Evolutionary conservation across 768 basidiomycete species (phyloP).

Genomic region (Chlorophyllum brunneum): DNA sequence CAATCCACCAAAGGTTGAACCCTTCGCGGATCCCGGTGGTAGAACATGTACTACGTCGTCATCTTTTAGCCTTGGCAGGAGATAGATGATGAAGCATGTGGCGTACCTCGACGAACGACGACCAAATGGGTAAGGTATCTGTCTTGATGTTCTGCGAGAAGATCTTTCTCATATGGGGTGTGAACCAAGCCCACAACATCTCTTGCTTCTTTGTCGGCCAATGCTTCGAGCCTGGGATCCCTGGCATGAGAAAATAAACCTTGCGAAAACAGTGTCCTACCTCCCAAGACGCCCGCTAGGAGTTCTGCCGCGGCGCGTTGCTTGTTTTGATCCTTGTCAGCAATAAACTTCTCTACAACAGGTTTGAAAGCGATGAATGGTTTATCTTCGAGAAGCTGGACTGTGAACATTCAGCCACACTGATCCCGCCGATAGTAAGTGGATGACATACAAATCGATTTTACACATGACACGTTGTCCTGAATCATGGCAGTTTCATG

Average conservation of each 20-base stretch:
- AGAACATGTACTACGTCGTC: conserved; percentile 60
- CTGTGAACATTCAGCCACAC: conserved; percentile 28
- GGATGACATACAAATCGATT: conserved; percentile 61
- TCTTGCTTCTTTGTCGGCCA: conserved; percentile 75
- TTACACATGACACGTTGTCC: conserved; percentile 69
- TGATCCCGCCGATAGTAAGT: neutral
- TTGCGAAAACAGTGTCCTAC: conserved; percentile 24
- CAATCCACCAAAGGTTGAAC: conserved; percentile 77
- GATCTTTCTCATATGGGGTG: conserved; percentile 59
- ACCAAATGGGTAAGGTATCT: conserved; percentile 77
- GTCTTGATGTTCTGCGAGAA: conserved; percentile 73
- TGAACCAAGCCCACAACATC: conserved; percentile 78
- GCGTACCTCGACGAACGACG: conserved; percentile 72
- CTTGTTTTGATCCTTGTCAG: conserved; percentile 77
- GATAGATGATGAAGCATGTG: neutral
- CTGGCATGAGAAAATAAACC: conserved; percentile 6
- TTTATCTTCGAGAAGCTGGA: conserved; percentile 76
- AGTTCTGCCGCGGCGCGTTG: conserved; percentile 87
- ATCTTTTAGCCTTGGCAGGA: conserved; percentile 7
- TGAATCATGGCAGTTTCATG: conserved; percentile 58
- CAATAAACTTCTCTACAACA: conserved; percentile 58
- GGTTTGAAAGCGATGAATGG: conserved; percentile 62
- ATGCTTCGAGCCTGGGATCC: conserved; percentile 69
- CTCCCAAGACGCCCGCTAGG: conserved; percentile 67
- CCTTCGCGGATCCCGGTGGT: conserved; percentile 78